Percentiles rank a stretch among this genome's conserved stretches.
Conservation (phyloP, 2,329 filamentous ascomycete genomes). For the Penicillium sp. region DNA sequence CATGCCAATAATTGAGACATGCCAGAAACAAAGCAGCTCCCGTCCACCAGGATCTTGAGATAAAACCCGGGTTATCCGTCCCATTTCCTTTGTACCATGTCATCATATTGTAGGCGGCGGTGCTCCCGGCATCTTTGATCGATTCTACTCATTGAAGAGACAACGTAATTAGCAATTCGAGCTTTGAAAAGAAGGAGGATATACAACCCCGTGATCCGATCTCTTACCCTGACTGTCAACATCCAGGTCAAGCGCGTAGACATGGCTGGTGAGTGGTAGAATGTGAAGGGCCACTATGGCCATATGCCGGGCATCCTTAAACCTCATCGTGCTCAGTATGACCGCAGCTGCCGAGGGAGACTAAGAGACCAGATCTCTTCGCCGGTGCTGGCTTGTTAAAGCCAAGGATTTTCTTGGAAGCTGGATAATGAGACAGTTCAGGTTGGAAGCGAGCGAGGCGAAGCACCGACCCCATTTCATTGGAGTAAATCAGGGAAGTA, state of each 20-base stretch:
- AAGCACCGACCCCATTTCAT: background rate
- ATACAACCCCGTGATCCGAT: background rate
- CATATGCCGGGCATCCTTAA: constrained; percentile 1
- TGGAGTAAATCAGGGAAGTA: background rate
- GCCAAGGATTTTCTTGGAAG: background rate
- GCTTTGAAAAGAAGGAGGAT: too few relatives aligned
- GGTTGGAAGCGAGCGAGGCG: background rate
- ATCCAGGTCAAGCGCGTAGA: constrained; percentile 4
- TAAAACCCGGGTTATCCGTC: background rate
- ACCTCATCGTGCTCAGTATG: constrained; percentile 1
- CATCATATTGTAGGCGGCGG: background rate
- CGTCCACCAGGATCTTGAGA: background rate
- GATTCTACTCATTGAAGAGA: background rate
- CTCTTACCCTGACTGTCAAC: constrained; percentile 2
- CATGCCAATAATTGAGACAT: background rate
- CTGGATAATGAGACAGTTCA: background rate
- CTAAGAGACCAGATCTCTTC: background rate
- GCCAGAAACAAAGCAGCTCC: background rate
- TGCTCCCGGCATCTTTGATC: background rate
- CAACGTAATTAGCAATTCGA: too few relatives aligned
- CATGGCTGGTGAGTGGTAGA: background rate
- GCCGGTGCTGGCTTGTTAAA: background rate
- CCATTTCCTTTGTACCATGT: background rate
- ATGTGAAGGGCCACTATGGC: constrained; percentile 2
- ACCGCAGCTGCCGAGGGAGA: background rate